Percentiles rank a stretch among this genome's conserved stretches.
Conservation (phyloP, 2,329 filamentous ascomycete species). For the Calycina marina region DNA sequence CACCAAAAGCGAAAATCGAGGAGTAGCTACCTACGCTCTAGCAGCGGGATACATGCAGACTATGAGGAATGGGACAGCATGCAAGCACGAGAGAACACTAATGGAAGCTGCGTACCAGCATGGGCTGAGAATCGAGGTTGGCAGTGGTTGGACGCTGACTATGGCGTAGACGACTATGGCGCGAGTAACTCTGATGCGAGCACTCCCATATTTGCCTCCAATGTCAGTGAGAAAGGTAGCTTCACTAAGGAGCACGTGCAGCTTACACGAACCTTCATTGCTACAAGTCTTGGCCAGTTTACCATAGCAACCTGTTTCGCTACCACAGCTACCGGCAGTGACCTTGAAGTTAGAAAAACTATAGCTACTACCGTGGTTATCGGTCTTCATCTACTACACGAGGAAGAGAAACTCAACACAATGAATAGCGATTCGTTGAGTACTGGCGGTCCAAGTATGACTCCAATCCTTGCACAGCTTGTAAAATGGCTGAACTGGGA, state of each 20-base stretch:
- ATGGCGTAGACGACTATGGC: slow-evolving; percentile 9
- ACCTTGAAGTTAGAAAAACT: slow-evolving; percentile 41
- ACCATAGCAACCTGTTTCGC: slow-evolving; percentile 50
- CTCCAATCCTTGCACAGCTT: slow-evolving; percentile 68
- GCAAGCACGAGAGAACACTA: slow-evolving; percentile 27
- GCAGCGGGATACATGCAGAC: slow-evolving; percentile 27
- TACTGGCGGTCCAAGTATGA: slow-evolving; percentile 36
- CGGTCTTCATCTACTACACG: slow-evolving; percentile 70
- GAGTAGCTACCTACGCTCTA: slow-evolving; percentile 30
- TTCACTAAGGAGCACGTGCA: slow-evolving; percentile 39
- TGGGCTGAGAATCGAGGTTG: slow-evolving; percentile 52
- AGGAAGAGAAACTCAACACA: slow-evolving; percentile 74
- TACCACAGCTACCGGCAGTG: slow-evolving; percentile 30
- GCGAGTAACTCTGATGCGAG: slow-evolving; percentile 13
- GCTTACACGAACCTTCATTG: slow-evolving; percentile 51
- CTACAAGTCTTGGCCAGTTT: slow-evolving; percentile 39
- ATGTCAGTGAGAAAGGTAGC: slow-evolving; percentile 33
- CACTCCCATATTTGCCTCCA: slow-evolving; percentile 7
- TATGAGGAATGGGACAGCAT: slow-evolving; percentile 32
- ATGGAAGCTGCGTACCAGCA: slow-evolving; percentile 25
- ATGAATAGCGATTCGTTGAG: slow-evolving; percentile 32
- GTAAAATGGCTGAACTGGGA: slow-evolving; percentile 68
- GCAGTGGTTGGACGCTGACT: slow-evolving; percentile 53
- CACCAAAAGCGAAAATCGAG: slow-evolving; percentile 25
- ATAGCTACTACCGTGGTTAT: slow-evolving; percentile 54